A percentile compares a stretch with the other conserved stretches of the same genome.
phyloP scores from a whole-genome alignment of 2,329 filamentous ascomycete genomes.

The Aspergillus sp. region DNA sequence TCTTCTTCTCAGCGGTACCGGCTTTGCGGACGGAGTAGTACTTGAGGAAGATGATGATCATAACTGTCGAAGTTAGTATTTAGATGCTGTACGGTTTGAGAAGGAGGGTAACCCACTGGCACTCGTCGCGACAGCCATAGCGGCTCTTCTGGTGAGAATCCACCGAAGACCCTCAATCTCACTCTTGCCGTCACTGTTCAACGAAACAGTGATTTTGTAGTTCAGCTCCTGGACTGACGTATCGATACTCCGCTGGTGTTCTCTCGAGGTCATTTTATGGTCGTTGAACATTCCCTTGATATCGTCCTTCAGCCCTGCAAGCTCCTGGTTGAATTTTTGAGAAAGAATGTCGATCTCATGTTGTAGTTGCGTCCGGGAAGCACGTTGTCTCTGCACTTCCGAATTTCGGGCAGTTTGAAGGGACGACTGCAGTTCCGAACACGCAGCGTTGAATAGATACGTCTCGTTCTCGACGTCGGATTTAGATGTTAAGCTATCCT shows the following conservation, averaged over 20 bases:
- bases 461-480: constrained; percentile 90
- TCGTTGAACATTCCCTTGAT: constrained; percentile 97
- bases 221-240: constrained; percentile 88
- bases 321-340: constrained; percentile 78
- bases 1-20: constrained; percentile 29
- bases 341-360: constrained; percentile 91
- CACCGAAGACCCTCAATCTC: constrained; percentile 88
- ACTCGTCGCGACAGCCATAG: constrained; percentile 50
- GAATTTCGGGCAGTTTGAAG: constrained; percentile 69
- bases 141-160: constrained; percentile 65
- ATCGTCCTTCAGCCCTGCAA: constrained; percentile 74
- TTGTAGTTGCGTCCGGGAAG: constrained; percentile 77
- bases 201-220: constrained; percentile 86
- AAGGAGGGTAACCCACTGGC: constrained; percentile 35
- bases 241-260: constrained; percentile 80
- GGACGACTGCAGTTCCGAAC: constrained; percentile 83
- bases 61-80: constrained; percentile 28
- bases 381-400: constrained; percentile 72
- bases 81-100: not conserved
- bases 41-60: constrained; percentile 43
- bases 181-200: constrained; percentile 85
- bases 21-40: constrained; percentile 36
- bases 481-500: constrained; percentile 75
- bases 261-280: constrained; percentile 81
- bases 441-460: constrained; percentile 90